phyloP scores from a whole-genome alignment of 140 eudicot species.

The Anethum foeniculum region DNA sequence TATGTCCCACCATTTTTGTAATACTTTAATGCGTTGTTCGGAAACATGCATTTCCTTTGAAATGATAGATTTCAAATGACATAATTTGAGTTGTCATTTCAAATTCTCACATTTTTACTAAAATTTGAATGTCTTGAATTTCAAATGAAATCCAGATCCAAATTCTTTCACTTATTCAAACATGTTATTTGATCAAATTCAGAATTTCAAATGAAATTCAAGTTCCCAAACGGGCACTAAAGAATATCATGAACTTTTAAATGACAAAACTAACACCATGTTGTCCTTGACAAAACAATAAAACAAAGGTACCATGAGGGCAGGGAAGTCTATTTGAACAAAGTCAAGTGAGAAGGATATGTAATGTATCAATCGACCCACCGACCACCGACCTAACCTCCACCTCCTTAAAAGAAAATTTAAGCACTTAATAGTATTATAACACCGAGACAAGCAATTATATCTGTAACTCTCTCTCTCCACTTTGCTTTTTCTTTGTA shows the following conservation, averaged over 20 bases:
- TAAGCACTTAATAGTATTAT: background rate
- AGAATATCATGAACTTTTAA: background rate
- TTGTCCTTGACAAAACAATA: background rate
- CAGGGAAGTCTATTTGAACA: background rate
- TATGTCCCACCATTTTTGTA: conserved; percentile 1
- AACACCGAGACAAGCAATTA: background rate
- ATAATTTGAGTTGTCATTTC: too few species aligned
- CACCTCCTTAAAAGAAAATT: background rate
- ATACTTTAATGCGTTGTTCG: too few species aligned
- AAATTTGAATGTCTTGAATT: too few species aligned
- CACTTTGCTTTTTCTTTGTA: background rate
- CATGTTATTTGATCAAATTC: too few species aligned
- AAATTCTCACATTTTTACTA: too few species aligned
- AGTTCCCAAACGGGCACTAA: too few species aligned
- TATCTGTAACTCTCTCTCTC: background rate
- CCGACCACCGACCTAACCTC: conserved; percentile 13
- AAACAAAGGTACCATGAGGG: background rate
- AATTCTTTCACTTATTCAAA: too few species aligned
- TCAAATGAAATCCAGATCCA: too few species aligned
- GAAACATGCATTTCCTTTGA: too few species aligned
- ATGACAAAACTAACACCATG: background rate
- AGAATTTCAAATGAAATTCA: too few species aligned
- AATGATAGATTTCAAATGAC: too few species aligned
- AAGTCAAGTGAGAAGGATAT: background rate
- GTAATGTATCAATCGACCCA: background rate